Conservation (phyloP, 192 early-diverging fungal genomes). For the Rhizoclosmatium globosum region DNA sequence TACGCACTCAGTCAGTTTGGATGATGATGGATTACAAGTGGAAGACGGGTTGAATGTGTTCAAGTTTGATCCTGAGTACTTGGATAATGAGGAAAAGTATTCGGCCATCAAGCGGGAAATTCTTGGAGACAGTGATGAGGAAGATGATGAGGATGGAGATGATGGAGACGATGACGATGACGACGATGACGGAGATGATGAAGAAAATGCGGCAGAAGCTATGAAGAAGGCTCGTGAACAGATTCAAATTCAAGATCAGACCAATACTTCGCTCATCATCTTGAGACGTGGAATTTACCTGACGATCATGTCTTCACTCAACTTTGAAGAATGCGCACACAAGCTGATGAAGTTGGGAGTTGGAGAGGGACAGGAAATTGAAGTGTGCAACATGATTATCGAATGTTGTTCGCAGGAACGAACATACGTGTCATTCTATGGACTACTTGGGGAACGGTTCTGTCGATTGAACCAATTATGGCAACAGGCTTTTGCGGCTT, state of each 20-base stretch:
- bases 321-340: slow-evolving; percentile 96
- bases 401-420: slow-evolving; percentile 97
- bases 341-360: slow-evolving; percentile 91
- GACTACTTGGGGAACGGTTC: slow-evolving; percentile 92
- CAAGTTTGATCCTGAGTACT: slow-evolving; percentile 79
- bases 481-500: slow-evolving; percentile 78
- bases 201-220: slow-evolving; percentile 46
- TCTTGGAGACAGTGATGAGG: slow-evolving; percentile 66
- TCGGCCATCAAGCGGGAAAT: slow-evolving; percentile 82
- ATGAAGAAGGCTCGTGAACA: slow-evolving; percentile 52
- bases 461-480: slow-evolving; percentile 83
- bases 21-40: slow-evolving; percentile 83
- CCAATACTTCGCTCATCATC: slow-evolving; percentile 87
- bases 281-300: slow-evolving; percentile 94
- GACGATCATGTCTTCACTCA: slow-evolving; percentile 93
- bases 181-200: slow-evolving; percentile 61
- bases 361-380: slow-evolving; percentile 85
- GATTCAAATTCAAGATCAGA: slow-evolving; percentile 82
- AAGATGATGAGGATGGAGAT: slow-evolving; percentile 41
- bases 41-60: slow-evolving; percentile 89
- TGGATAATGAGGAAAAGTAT: slow-evolving; percentile 87
- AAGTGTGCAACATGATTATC: slow-evolving; percentile 95
- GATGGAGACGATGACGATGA: slow-evolving; percentile 65
- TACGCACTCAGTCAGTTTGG: slow-evolving; percentile 82
- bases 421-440: slow-evolving; percentile 93